Base-by-base conservation (phyloP, 208 protist genomes). In the Lotmaria passim region DNA sequence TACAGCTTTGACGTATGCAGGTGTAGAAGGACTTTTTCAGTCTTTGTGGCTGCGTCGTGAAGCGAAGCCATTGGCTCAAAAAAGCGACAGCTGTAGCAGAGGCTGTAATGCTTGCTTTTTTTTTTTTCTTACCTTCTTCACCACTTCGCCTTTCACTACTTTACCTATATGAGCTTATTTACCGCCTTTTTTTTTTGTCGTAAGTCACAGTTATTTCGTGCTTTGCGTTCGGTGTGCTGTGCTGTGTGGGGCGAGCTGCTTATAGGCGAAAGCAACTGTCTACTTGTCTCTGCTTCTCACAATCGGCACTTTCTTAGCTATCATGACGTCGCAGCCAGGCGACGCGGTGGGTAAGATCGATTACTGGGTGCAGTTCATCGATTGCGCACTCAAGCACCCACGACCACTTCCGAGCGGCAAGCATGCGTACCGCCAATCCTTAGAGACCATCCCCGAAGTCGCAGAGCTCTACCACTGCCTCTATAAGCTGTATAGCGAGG, bases 401-500 rank as follows among this genome's bases (percentile, higher is more conserved):
- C 47, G 63, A 0, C 86, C 87, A 39, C 69, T 92, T 10, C 89
- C 86, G 2, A 75, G n/a, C 14, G 86, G 84, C 61, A 86, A 81
- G 73, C 89, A 94, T 56, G 75, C 79, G 3, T 83, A 82, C 60
- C 67, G 74, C 14, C 65, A 72, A 30, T 75, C 81, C 21, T 66
- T 87, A 8, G 73, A 69, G 41, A 73, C 76, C 8, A 69, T 73
- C 26, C 79, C 79, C 12, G 85, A 91, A 36, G 50, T 95, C 24
- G 73, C 74, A 15, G 86, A 93, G 28, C 28, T 95, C 10, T 95
- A 95, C 59, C 75, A 91, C 56, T 90, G 84, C 65, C 61, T 95
- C 1, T 92, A 86, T 57, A 88, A 89, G 51, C 79, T 95, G 0
- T 95, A 95, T 79, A 85, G 66, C 17, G 81, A 90, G 60, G 86